Percentiles rank a stretch among this genome's conserved stretches.
phyloP scores from a whole-genome alignment of 148 eudicot species.

The Chenopodium suecicum region DNA sequence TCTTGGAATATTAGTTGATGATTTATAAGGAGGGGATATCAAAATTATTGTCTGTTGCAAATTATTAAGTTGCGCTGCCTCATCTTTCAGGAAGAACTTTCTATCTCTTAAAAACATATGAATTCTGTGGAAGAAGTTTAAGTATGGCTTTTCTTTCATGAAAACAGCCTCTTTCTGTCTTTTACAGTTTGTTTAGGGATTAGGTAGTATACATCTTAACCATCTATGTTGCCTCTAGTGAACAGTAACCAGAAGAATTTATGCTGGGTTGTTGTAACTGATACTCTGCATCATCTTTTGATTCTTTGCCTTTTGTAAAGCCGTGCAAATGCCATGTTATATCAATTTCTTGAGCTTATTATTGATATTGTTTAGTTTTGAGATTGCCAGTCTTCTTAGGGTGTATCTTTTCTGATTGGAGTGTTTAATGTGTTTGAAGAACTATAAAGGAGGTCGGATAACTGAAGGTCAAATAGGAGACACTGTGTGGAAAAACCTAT shows the following conservation, averaged over 20 bases:
- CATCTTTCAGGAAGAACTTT: background rate
- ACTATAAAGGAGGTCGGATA: slow-evolving; percentile 49
- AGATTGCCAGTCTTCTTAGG: background rate
- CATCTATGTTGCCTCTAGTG: background rate
- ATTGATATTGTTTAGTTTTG: background rate
- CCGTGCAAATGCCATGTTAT: background rate
- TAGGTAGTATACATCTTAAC: background rate
- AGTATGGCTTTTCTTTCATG: background rate
- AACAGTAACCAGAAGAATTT: background rate
- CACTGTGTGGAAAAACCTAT: slow-evolving; percentile 52
- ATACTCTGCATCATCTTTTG: too few species aligned
- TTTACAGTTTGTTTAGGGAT: background rate
- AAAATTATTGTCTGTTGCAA: background rate
- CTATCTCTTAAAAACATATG: background rate
- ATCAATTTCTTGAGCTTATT: background rate
- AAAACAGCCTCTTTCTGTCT: background rate
- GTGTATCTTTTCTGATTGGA: slow-evolving; percentile 6
- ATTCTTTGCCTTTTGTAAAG: background rate
- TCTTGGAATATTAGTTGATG: background rate
- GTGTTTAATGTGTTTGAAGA: slow-evolving; percentile 42
- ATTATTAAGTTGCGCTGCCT: background rate
- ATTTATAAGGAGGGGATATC: background rate
- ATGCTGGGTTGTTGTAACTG: background rate
- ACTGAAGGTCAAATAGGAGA: slow-evolving; percentile 47
- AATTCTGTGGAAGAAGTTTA: background rate